Conservation (phyloP, 495 filamentous ascomycete genomes). For the Aspergillus olivimuriae region DNA sequence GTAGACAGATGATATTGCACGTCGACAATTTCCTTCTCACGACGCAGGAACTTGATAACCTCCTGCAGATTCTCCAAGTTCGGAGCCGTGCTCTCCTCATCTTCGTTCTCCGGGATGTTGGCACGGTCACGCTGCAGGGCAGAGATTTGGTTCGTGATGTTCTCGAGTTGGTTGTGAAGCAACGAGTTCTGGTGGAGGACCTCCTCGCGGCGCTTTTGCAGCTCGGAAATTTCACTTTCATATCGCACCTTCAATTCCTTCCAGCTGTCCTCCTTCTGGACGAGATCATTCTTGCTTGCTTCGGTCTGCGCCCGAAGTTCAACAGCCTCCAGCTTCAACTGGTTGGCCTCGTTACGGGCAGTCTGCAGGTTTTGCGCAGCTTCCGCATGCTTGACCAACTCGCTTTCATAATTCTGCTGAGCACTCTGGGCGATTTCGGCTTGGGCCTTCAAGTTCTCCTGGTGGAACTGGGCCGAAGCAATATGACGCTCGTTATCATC, state of each 20-base stretch:
- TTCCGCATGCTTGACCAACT: constrained; percentile 89
- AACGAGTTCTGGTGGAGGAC: constrained; percentile 77
- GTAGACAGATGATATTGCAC: constrained; percentile 84
- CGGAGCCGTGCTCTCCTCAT: constrained; percentile 33
- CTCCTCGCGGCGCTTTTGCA: constrained; percentile 72
- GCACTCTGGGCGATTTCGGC: constrained; percentile 88
- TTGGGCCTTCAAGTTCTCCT: constrained; percentile 86
- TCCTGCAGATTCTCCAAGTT: constrained; percentile 74
- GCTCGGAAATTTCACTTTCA: constrained; percentile 73
- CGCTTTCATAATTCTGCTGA: constrained; percentile 90
- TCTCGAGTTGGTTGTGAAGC: constrained; percentile 82
- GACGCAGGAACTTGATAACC: constrained; percentile 82
- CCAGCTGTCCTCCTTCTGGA: constrained; percentile 82
- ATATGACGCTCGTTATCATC: constrained; percentile 78
- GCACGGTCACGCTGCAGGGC: constrained; percentile 67
- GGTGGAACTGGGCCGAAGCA: constrained; percentile 70
- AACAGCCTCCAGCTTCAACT: constrained; percentile 69
- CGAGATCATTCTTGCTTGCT: constrained; percentile 68
- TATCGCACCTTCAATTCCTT: constrained; percentile 69
- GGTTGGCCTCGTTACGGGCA: constrained; percentile 71
- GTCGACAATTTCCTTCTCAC: constrained; percentile 96
- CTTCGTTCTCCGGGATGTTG: constrained; percentile 40
- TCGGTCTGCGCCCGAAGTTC: constrained; percentile 70
- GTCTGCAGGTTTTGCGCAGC: constrained; percentile 76
- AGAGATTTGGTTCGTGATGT: constrained; percentile 68